phyloP scores from a whole-genome alignment of 176 grass and related monocot species.

The Triticum monococcum region DNA sequence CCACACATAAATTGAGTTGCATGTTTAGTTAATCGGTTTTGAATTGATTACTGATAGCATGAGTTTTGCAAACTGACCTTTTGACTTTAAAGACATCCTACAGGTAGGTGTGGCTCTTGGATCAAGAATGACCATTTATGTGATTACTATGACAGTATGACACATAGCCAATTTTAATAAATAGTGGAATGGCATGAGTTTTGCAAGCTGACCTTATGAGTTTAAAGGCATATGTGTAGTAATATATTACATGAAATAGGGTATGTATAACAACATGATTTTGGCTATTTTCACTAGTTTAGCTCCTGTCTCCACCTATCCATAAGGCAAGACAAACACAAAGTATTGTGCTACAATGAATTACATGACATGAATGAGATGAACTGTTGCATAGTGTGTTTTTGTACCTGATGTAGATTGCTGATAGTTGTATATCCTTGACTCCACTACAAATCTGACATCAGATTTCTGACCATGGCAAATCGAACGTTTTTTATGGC shows the following conservation, averaged over 20 bases:
- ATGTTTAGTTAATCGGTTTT: background rate
- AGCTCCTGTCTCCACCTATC: background rate
- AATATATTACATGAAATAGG: background rate
- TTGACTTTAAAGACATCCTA: background rate
- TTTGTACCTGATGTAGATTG: background rate
- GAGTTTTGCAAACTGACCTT: background rate
- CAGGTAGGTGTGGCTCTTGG: background rate
- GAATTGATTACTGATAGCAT: background rate
- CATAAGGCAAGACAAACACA: too few relatives aligned
- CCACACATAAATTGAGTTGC: background rate
- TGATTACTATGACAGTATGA: background rate
- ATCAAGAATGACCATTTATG: background rate
- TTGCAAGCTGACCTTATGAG: background rate
- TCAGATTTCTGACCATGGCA: too few relatives aligned
- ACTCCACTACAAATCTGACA: too few relatives aligned
- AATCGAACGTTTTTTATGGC: too few relatives aligned
- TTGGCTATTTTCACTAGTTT: conserved; percentile 25
- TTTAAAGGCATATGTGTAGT: background rate
- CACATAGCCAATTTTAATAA: background rate
- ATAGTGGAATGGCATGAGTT: background rate
- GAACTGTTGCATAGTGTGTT: background rate
- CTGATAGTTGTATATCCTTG: background rate
- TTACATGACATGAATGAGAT: background rate
- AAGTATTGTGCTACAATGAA: background rate
- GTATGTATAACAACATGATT: background rate